phyloP scores from a whole-genome alignment of 2,329 filamentous ascomycete genomes.

The Harringtonia aguacate region DNA sequence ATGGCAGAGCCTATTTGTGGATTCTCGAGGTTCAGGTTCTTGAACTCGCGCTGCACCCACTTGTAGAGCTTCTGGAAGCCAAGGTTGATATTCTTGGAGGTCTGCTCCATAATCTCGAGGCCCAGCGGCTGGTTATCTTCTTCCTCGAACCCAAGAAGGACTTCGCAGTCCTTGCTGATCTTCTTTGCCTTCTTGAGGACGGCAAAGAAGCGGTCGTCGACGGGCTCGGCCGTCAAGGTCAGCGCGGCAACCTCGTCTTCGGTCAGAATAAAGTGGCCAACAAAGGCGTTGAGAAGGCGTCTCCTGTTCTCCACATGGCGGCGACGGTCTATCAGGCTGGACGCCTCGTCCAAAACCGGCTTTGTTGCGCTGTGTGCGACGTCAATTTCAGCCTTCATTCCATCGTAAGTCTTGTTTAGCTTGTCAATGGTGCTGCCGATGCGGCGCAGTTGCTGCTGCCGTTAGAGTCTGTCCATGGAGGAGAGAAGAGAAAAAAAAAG shows the following conservation, averaged over 20 bases:
- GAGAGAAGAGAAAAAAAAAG: too few species aligned
- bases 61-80: conserved; percentile 94
- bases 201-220: conserved; percentile 77
- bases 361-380: conserved; percentile 65
- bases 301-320: conserved; percentile 70
- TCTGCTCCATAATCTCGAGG: conserved; percentile 84
- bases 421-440: conserved; percentile 70
- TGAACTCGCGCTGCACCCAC: conserved; percentile 92
- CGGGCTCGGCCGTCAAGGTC: conserved; percentile 68
- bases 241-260: conserved; percentile 69
- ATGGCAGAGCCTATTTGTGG: conserved; percentile 84
- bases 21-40: conserved; percentile 83
- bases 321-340: conserved; percentile 60
- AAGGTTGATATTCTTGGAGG: conserved; percentile 72
- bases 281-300: conserved; percentile 65
- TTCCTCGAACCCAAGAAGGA: conserved; percentile 75
- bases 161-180: conserved; percentile 79
- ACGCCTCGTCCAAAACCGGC: conserved; percentile 68
- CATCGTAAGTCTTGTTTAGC: conserved; percentile 68
- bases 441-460: conserved; percentile 64
- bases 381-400: conserved; percentile 68
- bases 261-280: conserved; percentile 70
- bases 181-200: conserved; percentile 70
- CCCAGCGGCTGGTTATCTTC: conserved; percentile 75
- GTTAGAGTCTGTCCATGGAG: conserved; percentile 12